These are phyloP conservation scores for Hansenula anomala DNA, from an alignment of 1,139 yeast species.

Conservation along the genomic window DNA sequence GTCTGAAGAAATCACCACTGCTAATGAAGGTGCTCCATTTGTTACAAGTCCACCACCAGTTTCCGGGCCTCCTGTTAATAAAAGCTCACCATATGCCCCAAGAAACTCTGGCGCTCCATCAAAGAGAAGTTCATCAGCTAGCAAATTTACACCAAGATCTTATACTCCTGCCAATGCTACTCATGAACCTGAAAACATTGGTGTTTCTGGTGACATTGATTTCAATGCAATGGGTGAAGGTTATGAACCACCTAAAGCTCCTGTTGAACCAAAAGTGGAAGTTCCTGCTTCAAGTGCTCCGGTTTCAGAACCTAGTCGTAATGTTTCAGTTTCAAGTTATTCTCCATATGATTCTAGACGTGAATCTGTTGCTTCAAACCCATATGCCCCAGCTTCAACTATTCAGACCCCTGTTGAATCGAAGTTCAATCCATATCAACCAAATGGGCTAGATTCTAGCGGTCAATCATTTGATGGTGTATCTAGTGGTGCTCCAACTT, in stretches of 20 bases:
- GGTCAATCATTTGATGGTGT: not conserved
- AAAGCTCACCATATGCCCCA: conserved; percentile 35
- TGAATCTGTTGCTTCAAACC: not conserved
- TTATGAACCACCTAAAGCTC: not conserved
- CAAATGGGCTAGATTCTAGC: conserved; percentile 3
- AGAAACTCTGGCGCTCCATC: conserved; percentile 18
- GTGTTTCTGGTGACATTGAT: conserved; percentile 10
- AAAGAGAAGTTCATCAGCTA: conserved; percentile 10
- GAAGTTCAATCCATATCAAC: conserved; percentile 17
- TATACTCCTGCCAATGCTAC: conserved; percentile 7
- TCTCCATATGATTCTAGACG: no score
- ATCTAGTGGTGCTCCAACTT: conserved; percentile 4
- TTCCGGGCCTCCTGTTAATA: no score
- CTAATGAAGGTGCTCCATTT: not conserved
- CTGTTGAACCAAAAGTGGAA: not conserved
- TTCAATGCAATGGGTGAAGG: conserved; percentile 6
- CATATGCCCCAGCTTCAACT: not conserved
- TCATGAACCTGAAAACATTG: conserved; percentile 3
- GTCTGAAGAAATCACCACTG: no score
- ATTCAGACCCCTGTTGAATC: conserved; percentile 1
- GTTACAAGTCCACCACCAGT: not conserved
- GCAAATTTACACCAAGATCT: conserved; percentile 17
- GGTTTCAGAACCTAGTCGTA: no score
- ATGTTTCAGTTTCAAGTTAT: no score
- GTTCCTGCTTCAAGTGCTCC: not conserved